These are phyloP conservation scores for Leucogyrophana mollusca DNA, from an alignment of 768 basidiomycete species.

Conservation along the genomic window DNA sequence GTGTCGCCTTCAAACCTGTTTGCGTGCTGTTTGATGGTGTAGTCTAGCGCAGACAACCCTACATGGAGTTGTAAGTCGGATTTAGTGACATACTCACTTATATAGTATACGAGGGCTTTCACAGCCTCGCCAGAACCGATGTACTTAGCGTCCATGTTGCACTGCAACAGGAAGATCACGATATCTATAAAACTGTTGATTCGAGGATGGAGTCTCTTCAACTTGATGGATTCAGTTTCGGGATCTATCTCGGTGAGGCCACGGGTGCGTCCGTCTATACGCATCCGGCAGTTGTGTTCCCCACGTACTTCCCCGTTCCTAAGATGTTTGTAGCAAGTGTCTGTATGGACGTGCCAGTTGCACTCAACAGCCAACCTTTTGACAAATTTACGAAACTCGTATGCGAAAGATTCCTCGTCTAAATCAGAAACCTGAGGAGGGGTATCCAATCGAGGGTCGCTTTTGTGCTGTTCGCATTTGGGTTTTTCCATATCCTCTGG, in stretches of 20 bases:
- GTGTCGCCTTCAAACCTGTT: background rate
- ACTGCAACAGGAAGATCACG: slow-evolving; percentile 9
- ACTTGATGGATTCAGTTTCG: background rate
- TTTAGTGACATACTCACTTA: slow-evolving; percentile 40
- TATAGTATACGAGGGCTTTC: slow-evolving; percentile 29
- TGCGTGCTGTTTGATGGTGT: slow-evolving; percentile 7
- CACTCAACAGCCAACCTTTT: background rate
- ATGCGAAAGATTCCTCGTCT: background rate
- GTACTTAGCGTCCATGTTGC: slow-evolving; percentile 27
- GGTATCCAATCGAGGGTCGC: background rate
- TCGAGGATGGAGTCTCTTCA: background rate
- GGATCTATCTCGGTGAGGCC: background rate
- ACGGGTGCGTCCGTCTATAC: background rate
- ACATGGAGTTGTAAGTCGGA: slow-evolving; percentile 16
- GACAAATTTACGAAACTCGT: background rate
- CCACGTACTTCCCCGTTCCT: background rate
- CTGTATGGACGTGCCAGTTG: no score
- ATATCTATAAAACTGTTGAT: background rate
- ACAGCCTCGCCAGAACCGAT: slow-evolving; percentile 32
- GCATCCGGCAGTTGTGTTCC: background rate
- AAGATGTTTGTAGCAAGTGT: slow-evolving; percentile 11
- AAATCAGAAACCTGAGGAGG: background rate
- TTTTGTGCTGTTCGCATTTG: background rate
- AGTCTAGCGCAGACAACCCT: slow-evolving; percentile 8
- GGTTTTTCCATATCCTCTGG: background rate